phyloP scores from a whole-genome alignment of 2,329 filamentous ascomycete species.

The Paraconiothyrium sp. region DNA sequence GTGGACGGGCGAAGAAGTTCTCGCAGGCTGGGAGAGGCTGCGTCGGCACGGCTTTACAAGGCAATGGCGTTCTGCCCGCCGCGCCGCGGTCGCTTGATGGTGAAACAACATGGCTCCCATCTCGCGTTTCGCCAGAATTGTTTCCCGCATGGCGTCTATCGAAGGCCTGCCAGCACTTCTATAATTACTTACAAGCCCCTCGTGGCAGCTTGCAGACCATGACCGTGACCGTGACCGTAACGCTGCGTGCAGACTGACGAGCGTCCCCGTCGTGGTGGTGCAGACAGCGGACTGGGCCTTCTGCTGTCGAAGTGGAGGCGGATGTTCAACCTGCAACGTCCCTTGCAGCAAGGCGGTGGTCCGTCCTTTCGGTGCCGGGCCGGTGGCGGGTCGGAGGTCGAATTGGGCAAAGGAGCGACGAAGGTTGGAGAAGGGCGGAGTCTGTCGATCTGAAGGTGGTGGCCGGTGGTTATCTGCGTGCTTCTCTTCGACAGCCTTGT shows the following conservation, averaged over 20 bases:
- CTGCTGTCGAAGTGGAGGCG: neutral
- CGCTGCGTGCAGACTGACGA: neutral
- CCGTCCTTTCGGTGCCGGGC: slow-evolving; percentile 22
- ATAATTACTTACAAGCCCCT: slow-evolving; percentile 30
- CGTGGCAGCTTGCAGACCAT: slow-evolving; percentile 31
- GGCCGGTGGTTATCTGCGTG: slow-evolving; percentile 23
- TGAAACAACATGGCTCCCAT: slow-evolving; percentile 41
- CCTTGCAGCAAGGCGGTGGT: slow-evolving; percentile 30
- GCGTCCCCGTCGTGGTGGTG: slow-evolving; percentile 6
- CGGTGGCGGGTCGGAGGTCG: slow-evolving; percentile 17
- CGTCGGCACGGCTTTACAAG: slow-evolving; percentile 33
- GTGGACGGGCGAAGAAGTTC: slow-evolving; percentile 21
- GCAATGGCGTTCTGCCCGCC: slow-evolving; percentile 25
- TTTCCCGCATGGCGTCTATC: slow-evolving; percentile 9
- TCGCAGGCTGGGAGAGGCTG: slow-evolving; percentile 29
- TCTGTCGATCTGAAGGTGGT: slow-evolving; percentile 19
- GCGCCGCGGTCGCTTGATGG: slow-evolving; percentile 35
- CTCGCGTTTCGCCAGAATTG: slow-evolving; percentile 28
- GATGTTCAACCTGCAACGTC: slow-evolving; percentile 17
- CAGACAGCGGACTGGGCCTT: neutral
- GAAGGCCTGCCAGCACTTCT: slow-evolving; percentile 15
- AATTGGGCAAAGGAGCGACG: slow-evolving; percentile 35
- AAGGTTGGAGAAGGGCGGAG: slow-evolving; percentile 26
- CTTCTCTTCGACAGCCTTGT: slow-evolving; percentile 24
- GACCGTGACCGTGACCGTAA: slow-evolving; percentile 20